phyloP scores from a whole-genome alignment of 1,284 basidiomycete genomes.

The Naganishia sp. region DNA sequence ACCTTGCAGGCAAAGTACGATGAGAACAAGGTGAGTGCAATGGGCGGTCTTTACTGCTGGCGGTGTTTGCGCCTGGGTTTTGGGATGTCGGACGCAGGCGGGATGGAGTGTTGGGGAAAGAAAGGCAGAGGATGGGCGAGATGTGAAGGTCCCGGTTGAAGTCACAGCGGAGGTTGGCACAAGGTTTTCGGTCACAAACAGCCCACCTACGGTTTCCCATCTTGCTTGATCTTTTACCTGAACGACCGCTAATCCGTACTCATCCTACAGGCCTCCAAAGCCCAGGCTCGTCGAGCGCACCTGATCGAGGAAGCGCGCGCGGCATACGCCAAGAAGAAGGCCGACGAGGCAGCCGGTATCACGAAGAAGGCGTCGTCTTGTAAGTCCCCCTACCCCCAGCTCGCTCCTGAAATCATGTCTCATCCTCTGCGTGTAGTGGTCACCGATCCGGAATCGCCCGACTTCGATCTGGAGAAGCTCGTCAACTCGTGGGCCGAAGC shows the following conservation, averaged over 20 bases:
- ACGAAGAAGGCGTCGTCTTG: slow-evolving; percentile 28
- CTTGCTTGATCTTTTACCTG: not conserved
- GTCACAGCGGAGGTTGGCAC: too few species aligned
- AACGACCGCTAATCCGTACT: slow-evolving; percentile 1
- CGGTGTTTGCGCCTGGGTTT: not conserved
- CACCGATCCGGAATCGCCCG: slow-evolving; percentile 90
- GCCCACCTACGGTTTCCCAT: slow-evolving; percentile 57
- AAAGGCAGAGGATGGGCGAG: not conserved
- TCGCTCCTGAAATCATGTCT: not conserved
- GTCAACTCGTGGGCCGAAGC: slow-evolving; percentile 57
- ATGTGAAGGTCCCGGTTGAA: too few species aligned
- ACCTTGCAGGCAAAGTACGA: slow-evolving; percentile 83
- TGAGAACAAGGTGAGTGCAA: slow-evolving; percentile 49
- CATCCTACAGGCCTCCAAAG: slow-evolving; percentile 38
- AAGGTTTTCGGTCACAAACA: too few species aligned
- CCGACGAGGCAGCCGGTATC: slow-evolving; percentile 43
- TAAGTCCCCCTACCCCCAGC: too few species aligned
- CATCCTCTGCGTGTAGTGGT: slow-evolving; percentile 61
- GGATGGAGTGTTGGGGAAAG: not conserved
- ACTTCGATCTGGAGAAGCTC: slow-evolving; percentile 94
- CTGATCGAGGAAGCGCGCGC: slow-evolving; percentile 85
- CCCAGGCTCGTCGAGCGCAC: slow-evolving; percentile 63
- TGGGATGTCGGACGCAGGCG: not conserved
- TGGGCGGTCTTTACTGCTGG: not conserved
- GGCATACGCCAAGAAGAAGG: slow-evolving; percentile 80